phyloP scores from a whole-genome alignment of 352 stramenopile species.

The Globisporangium carolinianum region DNA sequence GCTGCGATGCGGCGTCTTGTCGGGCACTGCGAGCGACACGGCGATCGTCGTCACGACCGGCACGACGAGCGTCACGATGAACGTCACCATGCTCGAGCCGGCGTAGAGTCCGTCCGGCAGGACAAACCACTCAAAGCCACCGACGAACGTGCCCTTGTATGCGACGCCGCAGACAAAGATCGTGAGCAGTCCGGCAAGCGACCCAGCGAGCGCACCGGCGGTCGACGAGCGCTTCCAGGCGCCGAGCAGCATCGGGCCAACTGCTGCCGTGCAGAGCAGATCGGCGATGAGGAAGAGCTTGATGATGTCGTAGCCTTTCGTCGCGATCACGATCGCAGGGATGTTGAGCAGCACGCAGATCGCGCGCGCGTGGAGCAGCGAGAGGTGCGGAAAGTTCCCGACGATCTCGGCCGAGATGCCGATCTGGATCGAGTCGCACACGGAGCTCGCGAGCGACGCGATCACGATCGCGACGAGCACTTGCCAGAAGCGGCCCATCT shows the following conservation, averaged over 20 bases:
- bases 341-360: slow-evolving; percentile 68
- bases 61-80: slow-evolving; percentile 65
- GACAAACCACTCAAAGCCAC: slow-evolving; percentile 71
- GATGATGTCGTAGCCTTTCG: slow-evolving; percentile 62
- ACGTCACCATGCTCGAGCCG: slow-evolving; percentile 73
- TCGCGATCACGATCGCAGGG: slow-evolving; percentile 55
- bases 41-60: slow-evolving; percentile 43
- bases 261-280: slow-evolving; percentile 59
- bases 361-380: slow-evolving; percentile 40
- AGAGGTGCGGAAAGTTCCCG: slow-evolving; percentile 60
- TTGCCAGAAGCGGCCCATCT: slow-evolving; percentile 65
- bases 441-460: slow-evolving; percentile 52
- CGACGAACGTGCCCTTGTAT: slow-evolving; percentile 56
- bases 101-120: slow-evolving; percentile 72
- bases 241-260: slow-evolving; percentile 66
- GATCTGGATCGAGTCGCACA: slow-evolving; percentile 70
- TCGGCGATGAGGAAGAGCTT: slow-evolving; percentile 74
- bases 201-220: slow-evolving; percentile 38
- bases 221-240: slow-evolving; percentile 43
- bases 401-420: slow-evolving; percentile 65
- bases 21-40: slow-evolving; percentile 42
- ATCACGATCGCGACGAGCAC: slow-evolving; percentile 65
- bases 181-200: slow-evolving; percentile 45
- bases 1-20: slow-evolving; percentile 13
- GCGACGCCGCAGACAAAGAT: slow-evolving; percentile 65